Evolutionary conservation across 2,329 filamentous ascomycete genomes (phyloP).

Genomic region (Botrytis paeoniae): DNA sequence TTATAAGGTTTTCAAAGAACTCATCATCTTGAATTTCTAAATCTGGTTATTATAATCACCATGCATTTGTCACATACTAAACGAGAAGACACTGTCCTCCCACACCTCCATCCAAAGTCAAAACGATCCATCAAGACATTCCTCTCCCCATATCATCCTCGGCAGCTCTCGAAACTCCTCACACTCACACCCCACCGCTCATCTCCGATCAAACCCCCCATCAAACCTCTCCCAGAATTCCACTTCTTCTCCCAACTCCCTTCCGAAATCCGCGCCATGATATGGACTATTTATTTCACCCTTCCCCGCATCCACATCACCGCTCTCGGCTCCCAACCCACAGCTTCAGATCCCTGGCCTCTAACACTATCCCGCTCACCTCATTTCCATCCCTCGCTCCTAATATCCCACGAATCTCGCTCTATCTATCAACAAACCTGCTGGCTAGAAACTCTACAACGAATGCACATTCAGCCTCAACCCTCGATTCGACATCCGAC

Average conservation of each 20-base stretch:
- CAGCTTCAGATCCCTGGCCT: conserved; percentile 8
- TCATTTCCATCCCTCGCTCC: conserved; percentile 1
- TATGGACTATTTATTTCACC: background rate
- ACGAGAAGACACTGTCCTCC: background rate
- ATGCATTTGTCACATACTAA: background rate
- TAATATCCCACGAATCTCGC: conserved; percentile 9
- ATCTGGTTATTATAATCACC: background rate
- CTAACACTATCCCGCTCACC: background rate
- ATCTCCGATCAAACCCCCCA: background rate
- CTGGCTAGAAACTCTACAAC: background rate
- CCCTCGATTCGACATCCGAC: background rate
- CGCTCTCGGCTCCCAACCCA: background rate
- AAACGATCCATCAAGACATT: background rate
- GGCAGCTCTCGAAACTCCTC: background rate
- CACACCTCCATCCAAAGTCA: background rate
- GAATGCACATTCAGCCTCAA: background rate
- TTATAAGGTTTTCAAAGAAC: background rate
- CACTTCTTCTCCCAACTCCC: conserved; percentile 10
- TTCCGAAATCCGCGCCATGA: conserved; percentile 5
- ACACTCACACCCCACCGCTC: background rate
- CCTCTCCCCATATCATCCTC: background rate
- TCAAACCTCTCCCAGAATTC: background rate
- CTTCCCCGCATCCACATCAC: conserved; percentile 7
- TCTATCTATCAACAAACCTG: background rate
- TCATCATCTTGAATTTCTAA: background rate